Conservation (phyloP, 352 stramenopile genomes). For the Globisporangium echinulatum region DNA sequence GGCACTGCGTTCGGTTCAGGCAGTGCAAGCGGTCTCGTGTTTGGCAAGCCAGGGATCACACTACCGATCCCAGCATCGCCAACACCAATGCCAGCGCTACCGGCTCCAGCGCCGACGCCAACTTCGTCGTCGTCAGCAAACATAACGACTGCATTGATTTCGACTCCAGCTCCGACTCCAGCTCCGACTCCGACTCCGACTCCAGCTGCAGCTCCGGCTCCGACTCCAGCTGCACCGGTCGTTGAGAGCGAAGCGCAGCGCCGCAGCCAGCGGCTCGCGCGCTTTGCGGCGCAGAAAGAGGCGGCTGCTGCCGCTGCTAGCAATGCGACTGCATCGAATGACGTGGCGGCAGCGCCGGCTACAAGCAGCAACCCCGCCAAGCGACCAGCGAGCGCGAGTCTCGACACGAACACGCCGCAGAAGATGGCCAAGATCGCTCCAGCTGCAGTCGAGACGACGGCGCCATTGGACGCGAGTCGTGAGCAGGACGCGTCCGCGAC, state of each 20-base stretch:
- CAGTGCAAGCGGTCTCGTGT: conserved; percentile 50
- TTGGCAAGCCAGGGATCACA: conserved; percentile 71
- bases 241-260: conserved; percentile 26
- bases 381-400: conserved; percentile 16
- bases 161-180: background rate
- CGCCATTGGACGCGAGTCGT: too few relatives aligned
- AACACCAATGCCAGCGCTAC: conserved; percentile 14
- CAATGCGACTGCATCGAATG: too few relatives aligned
- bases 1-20: conserved; percentile 37
- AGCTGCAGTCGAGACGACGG: too few relatives aligned
- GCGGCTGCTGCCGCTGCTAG: conserved; percentile 1
- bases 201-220: background rate
- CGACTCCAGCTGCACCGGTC: background rate
- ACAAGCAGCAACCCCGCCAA: conserved; percentile 9
- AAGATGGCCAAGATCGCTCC: conserved; percentile 34
- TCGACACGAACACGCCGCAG: conserved; percentile 21
- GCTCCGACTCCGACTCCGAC: background rate
- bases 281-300: conserved; percentile 19
- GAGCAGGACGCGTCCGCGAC: too few relatives aligned
- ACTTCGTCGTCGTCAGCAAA: background rate
- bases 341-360: conserved; percentile 1
- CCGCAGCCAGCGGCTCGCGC: conserved; percentile 43
- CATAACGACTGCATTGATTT: background rate
- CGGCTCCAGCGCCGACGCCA: background rate
- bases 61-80: conserved; percentile 55